A percentile compares a stretch with the other conserved stretches of the same genome.
Conservation (phyloP, 2,329 filamentous ascomycete species). For the Calonectria hawksworthii region DNA sequence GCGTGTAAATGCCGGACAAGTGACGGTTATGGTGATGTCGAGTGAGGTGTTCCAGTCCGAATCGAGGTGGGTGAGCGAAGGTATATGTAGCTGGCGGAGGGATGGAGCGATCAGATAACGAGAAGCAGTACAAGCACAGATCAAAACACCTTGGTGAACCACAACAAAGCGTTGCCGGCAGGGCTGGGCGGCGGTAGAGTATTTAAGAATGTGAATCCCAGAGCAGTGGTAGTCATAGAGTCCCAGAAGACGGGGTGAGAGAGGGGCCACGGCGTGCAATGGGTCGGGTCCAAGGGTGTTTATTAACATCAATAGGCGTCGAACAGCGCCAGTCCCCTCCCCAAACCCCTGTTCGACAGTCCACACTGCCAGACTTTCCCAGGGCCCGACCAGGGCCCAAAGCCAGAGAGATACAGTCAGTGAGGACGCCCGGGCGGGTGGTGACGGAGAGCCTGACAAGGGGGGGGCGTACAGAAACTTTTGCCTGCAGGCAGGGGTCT, state of each 20-base stretch:
- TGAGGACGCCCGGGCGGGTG: slow-evolving; percentile 28
- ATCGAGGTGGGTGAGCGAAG: slow-evolving; percentile 9
- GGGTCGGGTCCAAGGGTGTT: slow-evolving; percentile 42
- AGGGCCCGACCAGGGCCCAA: slow-evolving; percentile 27
- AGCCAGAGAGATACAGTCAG: slow-evolving; percentile 22
- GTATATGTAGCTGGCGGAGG: slow-evolving; percentile 20
- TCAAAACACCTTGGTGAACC: slow-evolving; percentile 13
- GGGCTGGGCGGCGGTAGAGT: slow-evolving; percentile 33
- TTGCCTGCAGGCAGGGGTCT: slow-evolving; percentile 35
- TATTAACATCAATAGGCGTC: slow-evolving; percentile 39
- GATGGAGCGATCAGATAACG: slow-evolving; percentile 13
- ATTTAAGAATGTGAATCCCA: slow-evolving; percentile 44
- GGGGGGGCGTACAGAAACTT: slow-evolving; percentile 29
- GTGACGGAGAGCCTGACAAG: slow-evolving; percentile 25
- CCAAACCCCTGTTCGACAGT: slow-evolving; percentile 41
- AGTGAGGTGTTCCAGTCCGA: not conserved
- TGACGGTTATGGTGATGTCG: not conserved
- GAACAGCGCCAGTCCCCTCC: slow-evolving; percentile 24
- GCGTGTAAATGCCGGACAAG: not conserved
- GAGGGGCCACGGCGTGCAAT: slow-evolving; percentile 29
- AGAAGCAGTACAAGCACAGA: slow-evolving; percentile 3
- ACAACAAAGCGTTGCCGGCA: slow-evolving; percentile 28
- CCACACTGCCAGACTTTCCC: slow-evolving; percentile 32
- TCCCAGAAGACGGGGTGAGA: slow-evolving; percentile 39
- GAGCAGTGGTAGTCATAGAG: slow-evolving; percentile 41